These are phyloP conservation scores for Zopfia rhizophila DNA, from an alignment of 2,329 filamentous ascomycete species.

Conservation along the genomic window DNA sequence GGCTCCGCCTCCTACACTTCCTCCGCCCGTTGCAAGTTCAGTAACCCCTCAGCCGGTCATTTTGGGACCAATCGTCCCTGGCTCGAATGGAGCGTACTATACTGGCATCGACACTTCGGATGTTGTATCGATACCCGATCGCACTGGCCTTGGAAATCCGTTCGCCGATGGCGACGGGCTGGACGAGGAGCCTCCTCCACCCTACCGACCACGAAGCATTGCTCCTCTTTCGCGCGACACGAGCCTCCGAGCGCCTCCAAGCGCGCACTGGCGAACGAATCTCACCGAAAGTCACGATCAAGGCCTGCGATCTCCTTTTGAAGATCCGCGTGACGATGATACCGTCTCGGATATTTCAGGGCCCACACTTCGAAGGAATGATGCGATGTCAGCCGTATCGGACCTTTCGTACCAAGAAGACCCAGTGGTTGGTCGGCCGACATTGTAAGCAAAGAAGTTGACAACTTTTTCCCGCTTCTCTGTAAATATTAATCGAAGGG, in stretches of 20 bases:
- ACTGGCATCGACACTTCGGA: constrained; percentile 53
- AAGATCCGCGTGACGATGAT: constrained; percentile 42
- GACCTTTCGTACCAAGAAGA: constrained; percentile 47
- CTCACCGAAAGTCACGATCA: constrained; percentile 24
- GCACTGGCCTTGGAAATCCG: constrained; percentile 36
- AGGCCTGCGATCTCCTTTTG: constrained; percentile 44
- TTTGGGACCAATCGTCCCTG: constrained; percentile 43
- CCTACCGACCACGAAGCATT: constrained; percentile 47
- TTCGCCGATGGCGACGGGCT: constrained; percentile 44
- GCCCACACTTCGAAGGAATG: constrained; percentile 27
- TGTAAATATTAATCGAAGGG: constrained; percentile 20
- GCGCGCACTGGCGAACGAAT: constrained; percentile 32
- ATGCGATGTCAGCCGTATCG: constrained; percentile 42
- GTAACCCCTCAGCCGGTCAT: constrained; percentile 41
- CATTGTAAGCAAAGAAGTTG: constrained; percentile 16
- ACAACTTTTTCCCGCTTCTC: constrained; percentile 14
- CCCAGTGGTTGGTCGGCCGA: constrained; percentile 29
- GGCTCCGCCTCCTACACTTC: constrained; percentile 18
- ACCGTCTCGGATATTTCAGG: constrained; percentile 41
- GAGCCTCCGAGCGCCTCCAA: constrained; percentile 36
- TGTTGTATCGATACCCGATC: constrained; percentile 40
- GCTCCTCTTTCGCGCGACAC: constrained; percentile 44
- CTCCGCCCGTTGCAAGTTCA: constrained; percentile 26
- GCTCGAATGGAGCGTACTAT: constrained; percentile 45
- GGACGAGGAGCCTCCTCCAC: constrained; percentile 46